Percentiles rank a stretch among this genome's conserved stretches.
Evolutionary conservation across 148 eudicot species (phyloP).

Genomic region (Linanthus parryae): DNA sequence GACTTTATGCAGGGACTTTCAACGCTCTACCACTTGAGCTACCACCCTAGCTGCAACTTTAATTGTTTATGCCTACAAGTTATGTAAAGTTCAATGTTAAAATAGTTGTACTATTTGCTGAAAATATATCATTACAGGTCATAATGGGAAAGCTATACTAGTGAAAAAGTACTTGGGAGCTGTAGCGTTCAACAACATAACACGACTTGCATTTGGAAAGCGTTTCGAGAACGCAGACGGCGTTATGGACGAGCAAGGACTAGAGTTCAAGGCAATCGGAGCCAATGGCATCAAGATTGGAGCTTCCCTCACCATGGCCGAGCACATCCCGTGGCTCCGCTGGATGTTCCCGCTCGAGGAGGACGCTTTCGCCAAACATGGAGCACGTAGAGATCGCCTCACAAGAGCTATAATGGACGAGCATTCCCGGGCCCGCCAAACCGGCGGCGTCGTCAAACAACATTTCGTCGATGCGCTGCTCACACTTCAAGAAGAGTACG

Average conservation of each 20-base stretch:
- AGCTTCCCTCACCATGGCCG: constrained; percentile 43
- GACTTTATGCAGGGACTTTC: too few relatives aligned
- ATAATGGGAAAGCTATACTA: constrained; percentile 42
- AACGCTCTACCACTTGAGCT: too few relatives aligned
- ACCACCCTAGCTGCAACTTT: too few relatives aligned
- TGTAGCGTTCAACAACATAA: constrained; percentile 86
- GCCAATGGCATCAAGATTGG: constrained; percentile 44
- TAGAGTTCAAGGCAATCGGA: constrained; percentile 65
- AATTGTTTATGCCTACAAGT: too few relatives aligned
- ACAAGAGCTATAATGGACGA: constrained; percentile 73
- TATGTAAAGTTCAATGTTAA: too few relatives aligned
- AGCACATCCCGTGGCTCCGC: constrained; percentile 63
- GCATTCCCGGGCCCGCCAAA: constrained; percentile 42
- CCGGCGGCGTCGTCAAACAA: constrained; percentile 45
- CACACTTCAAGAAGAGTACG: constrained; percentile 56
- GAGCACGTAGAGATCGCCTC: constrained; percentile 42
- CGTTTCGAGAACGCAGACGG: constrained; percentile 64
- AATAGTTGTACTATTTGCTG: too few relatives aligned
- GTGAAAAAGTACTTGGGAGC: constrained; percentile 58
- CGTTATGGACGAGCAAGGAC: constrained; percentile 57
- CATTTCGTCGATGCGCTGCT: constrained; percentile 86
- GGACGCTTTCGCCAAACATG: constrained; percentile 43
- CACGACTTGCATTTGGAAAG: constrained; percentile 78
- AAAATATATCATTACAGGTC: too few relatives aligned
- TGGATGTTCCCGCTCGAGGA: constrained; percentile 64